Percentiles rank a stretch among this genome's conserved stretches.
These are phyloP conservation scores for Gamsiella multidivaricata DNA, from an alignment of 192 early-diverging fungal genomes.

Conservation along the genomic window DNA sequence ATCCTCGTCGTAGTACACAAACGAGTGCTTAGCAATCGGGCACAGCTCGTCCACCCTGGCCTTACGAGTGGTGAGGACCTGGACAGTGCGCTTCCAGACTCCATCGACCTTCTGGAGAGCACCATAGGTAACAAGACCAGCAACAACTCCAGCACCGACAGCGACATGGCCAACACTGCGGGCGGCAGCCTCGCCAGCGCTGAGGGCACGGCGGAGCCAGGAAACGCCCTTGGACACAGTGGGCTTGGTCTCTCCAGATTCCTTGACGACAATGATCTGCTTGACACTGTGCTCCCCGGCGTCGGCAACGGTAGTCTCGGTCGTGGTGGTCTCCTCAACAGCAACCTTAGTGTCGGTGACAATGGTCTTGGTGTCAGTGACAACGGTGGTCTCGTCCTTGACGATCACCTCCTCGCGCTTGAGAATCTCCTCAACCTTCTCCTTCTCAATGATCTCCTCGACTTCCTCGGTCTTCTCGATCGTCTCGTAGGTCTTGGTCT, in stretches of 20 bases:
- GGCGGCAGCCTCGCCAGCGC: not conserved
- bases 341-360: not conserved
- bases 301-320: not conserved
- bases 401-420: constrained; percentile 27
- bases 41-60: constrained; percentile 14
- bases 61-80: constrained; percentile 31
- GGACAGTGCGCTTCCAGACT: constrained; percentile 36
- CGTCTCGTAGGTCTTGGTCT: constrained; percentile 39
- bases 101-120: constrained; percentile 25
- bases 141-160: constrained; percentile 5
- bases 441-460: constrained; percentile 41
- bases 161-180: not conserved
- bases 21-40: constrained; percentile 22
- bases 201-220: not conserved
- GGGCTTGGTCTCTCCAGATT: not conserved
- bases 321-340: not conserved
- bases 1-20: constrained; percentile 41
- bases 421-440: constrained; percentile 14
- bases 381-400: not conserved
- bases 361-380: too few species aligned
- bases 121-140: constrained; percentile 4
- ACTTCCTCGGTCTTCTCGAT: constrained; percentile 32
- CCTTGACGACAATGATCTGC: not conserved
- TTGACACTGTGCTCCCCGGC: not conserved
- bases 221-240: constrained; percentile 3